Conservation (phyloP, 768 basidiomycete genomes). For the Boletus rex-veris region DNA sequence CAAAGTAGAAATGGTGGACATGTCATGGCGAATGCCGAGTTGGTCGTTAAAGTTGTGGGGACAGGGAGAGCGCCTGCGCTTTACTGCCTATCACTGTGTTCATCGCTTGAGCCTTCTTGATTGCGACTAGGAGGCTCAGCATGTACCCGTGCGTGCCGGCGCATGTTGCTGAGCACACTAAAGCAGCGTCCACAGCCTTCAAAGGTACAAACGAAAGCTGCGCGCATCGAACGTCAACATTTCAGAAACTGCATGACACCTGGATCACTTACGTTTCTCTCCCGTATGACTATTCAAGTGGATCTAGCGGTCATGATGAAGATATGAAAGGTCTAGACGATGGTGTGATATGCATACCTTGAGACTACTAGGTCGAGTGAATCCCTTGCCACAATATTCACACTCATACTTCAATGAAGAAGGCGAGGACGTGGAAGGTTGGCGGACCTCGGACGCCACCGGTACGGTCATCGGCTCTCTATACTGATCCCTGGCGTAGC, state of each 20-base stretch:
- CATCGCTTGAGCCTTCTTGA: constrained; percentile 43
- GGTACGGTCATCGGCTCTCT: constrained; percentile 13
- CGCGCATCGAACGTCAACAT: constrained; percentile 9
- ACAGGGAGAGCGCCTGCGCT: constrained; percentile 16
- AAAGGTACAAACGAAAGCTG: constrained; percentile 74
- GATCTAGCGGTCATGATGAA: constrained; percentile 46
- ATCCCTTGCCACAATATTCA: constrained; percentile 73
- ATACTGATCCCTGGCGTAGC: constrained; percentile 13
- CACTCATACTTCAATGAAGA: constrained; percentile 67
- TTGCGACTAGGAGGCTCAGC: constrained; percentile 32
- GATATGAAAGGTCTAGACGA: not conserved
- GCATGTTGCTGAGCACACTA: constrained; percentile 88
- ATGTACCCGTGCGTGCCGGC: constrained; percentile 77
- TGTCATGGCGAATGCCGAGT: too few species aligned
- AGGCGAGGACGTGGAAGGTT: constrained; percentile 22
- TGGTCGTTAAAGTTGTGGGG: constrained; percentile 7
- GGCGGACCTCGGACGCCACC: constrained; percentile 13
- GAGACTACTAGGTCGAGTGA: constrained; percentile 79
- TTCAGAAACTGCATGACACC: constrained; percentile 4
- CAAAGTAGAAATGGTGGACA: constrained; percentile 6
- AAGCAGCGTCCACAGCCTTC: constrained; percentile 77
- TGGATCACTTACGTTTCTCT: constrained; percentile 63
- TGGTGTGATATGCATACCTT: constrained; percentile 44
- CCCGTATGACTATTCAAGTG: constrained; percentile 84
- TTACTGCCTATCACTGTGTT: constrained; percentile 39